These are phyloP conservation scores for Spathaspora girioi DNA, from an alignment of 805 yeast genomes.

Conservation along the genomic window DNA sequence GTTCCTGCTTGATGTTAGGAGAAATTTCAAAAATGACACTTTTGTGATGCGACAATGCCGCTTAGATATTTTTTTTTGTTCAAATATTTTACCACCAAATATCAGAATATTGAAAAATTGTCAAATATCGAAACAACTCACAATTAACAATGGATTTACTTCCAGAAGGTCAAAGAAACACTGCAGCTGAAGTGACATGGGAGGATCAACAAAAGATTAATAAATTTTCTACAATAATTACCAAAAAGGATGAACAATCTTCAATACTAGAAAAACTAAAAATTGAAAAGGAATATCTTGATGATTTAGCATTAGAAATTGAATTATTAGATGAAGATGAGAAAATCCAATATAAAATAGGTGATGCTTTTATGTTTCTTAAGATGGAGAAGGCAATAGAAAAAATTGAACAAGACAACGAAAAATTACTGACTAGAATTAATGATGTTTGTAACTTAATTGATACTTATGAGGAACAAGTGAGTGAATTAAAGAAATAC, in stretches of 20 bases:
- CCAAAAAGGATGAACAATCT: slow-evolving; percentile 59
- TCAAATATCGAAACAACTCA: neutral
- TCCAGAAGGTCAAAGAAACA: slow-evolving; percentile 55
- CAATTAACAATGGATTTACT: slow-evolving; percentile 36
- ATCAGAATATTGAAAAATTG: neutral
- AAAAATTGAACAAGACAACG: slow-evolving; percentile 62
- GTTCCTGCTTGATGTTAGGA: too few species aligned
- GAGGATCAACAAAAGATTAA: slow-evolving; percentile 89
- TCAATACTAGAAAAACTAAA: slow-evolving; percentile 45
- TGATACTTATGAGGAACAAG: slow-evolving; percentile 48
- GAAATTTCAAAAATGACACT: too few species aligned
- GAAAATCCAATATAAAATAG: slow-evolving; percentile 69
- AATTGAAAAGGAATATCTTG: slow-evolving; percentile 81
- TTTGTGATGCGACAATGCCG: neutral
- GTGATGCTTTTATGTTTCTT: slow-evolving; percentile 74
- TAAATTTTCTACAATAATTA: slow-evolving; percentile 77
- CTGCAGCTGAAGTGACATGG: slow-evolving; percentile 61
- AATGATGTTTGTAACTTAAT: slow-evolving; percentile 43
- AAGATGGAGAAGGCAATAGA: slow-evolving; percentile 64
- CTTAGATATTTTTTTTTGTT: neutral
- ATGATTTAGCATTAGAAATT: slow-evolving; percentile 79
- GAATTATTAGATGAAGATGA: slow-evolving; percentile 81
- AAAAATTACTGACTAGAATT: slow-evolving; percentile 48
- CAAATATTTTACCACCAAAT: neutral
- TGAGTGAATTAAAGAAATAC: slow-evolving; percentile 62